These are phyloP conservation scores for Casuarina cunninghamiana DNA, from an alignment of 306 rosid species.

Conservation along the genomic window DNA sequence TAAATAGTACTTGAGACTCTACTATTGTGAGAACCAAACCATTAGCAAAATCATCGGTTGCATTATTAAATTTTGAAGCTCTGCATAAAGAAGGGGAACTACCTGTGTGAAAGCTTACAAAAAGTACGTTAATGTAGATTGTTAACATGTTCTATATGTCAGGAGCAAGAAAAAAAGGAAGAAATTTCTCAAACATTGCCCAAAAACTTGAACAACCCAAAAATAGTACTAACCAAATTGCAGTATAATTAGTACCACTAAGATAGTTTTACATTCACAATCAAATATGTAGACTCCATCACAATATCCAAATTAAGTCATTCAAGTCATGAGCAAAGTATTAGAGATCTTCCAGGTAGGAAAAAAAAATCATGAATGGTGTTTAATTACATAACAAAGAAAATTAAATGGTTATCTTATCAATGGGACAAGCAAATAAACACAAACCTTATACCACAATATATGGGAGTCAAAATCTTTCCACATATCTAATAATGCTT, in stretches of 20 bases:
- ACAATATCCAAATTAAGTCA: neutral
- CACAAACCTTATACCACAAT: conserved; percentile 90
- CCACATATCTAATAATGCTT: conserved; percentile 98
- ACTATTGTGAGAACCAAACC: conserved; percentile 98
- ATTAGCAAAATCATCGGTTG: conserved; percentile 98
- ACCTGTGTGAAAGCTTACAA: conserved; percentile 58
- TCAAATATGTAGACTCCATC: neutral
- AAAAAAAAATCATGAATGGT: too few species aligned
- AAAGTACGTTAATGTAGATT: conserved; percentile 15
- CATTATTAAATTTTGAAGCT: conserved; percentile 93
- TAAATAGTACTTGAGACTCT: conserved; percentile 82
- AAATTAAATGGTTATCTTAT: neutral
- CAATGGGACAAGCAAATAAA: conserved; percentile 22
- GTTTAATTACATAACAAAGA: neutral
- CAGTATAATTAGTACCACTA: neutral
- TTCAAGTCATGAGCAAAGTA: neutral
- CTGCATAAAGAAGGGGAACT: conserved; percentile 98
- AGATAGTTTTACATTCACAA: neutral
- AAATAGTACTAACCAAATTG: neutral
- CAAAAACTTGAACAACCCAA: conserved; percentile 4
- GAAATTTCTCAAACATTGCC: neutral
- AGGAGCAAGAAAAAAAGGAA: neutral
- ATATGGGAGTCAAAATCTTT: conserved; percentile 97
- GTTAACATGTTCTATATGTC: conserved; percentile 2
- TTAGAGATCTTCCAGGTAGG: neutral